Conservation (phyloP, 768 basidiomycete species). For the Aureoboletus auriporus region DNA sequence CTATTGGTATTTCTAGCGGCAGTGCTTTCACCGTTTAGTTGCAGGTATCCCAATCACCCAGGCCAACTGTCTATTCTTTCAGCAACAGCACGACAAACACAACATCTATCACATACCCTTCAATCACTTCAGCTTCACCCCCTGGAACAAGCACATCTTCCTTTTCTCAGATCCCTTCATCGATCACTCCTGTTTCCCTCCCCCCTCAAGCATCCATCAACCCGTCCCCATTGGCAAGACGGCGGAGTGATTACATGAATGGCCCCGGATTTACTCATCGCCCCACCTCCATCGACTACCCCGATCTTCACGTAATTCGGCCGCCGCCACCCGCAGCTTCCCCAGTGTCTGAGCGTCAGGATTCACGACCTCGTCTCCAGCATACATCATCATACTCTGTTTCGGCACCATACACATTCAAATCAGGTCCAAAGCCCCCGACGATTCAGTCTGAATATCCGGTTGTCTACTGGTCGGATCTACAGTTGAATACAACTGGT, state of each 20-base stretch:
- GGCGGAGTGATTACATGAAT: conserved; percentile 75
- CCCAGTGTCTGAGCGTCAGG: conserved; percentile 68
- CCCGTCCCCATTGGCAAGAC: conserved; percentile 67
- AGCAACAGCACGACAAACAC: conserved; percentile 36
- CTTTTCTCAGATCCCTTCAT: conserved; percentile 36
- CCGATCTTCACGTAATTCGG: conserved; percentile 65
- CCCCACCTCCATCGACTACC: conserved; percentile 69
- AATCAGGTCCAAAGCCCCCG: conserved; percentile 52
- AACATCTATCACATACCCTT: conserved; percentile 50
- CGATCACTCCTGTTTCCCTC: conserved; percentile 45
- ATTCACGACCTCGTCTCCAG: conserved; percentile 56
- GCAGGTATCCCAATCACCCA: conserved; percentile 35
- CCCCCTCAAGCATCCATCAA: conserved; percentile 88
- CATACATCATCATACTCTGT: conserved; percentile 35
- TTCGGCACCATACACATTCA: conserved; percentile 16
- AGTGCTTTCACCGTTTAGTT: conserved; percentile 8
- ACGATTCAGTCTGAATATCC: conserved; percentile 75
- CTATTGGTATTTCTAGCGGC: conserved; percentile 3
- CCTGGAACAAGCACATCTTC: conserved; percentile 35
- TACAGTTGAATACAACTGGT: conserved; percentile 75
- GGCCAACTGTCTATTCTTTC: conserved; percentile 32
- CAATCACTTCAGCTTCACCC: conserved; percentile 39
- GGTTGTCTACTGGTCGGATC: conserved; percentile 79
- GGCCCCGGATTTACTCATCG: conserved; percentile 53
- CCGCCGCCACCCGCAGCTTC: conserved; percentile 79